A percentile compares a stretch with the other conserved stretches of the same genome.
phyloP scores from a whole-genome alignment of 306 rosid species.

The Neltuma alba region DNA sequence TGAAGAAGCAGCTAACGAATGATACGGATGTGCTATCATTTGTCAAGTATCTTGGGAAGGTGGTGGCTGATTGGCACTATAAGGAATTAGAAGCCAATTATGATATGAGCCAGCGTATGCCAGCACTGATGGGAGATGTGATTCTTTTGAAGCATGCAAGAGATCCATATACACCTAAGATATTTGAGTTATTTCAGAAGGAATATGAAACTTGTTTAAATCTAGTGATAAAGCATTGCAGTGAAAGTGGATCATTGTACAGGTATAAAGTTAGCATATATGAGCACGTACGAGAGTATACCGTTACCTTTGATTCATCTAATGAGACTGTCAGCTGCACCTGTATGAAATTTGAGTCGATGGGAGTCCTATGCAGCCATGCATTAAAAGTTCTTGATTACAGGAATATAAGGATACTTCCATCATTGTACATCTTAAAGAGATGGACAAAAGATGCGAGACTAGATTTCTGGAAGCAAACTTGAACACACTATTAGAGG shows the following conservation, averaged over 20 bases:
- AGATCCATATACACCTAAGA: slow-evolving; percentile 54
- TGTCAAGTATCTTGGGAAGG: slow-evolving; percentile 54
- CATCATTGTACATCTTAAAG: slow-evolving; percentile 58
- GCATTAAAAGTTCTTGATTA: slow-evolving; percentile 65
- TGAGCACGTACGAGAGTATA: slow-evolving; percentile 54
- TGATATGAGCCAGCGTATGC: slow-evolving; percentile 48
- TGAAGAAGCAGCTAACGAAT: slow-evolving; percentile 50
- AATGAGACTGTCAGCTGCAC: slow-evolving; percentile 54
- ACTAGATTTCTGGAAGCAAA: slow-evolving; percentile 28
- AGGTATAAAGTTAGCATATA: slow-evolving; percentile 55
- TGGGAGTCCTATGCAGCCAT: slow-evolving; percentile 64
- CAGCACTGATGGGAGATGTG: slow-evolving; percentile 60
- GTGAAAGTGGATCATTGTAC: slow-evolving; percentile 44
- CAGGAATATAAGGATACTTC: slow-evolving; percentile 59
- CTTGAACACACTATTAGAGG: slow-evolving; percentile 12
- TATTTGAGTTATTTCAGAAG: slow-evolving; percentile 57
- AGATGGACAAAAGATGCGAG: slow-evolving; percentile 72
- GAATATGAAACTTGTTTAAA: slow-evolving; percentile 60
- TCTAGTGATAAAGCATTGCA: slow-evolving; percentile 47
- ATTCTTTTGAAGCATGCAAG: slow-evolving; percentile 57
- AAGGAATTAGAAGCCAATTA: slow-evolving; percentile 65
- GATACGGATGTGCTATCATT: slow-evolving; percentile 47
- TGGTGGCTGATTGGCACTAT: slow-evolving; percentile 57
- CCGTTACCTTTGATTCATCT: slow-evolving; percentile 50
- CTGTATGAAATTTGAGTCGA: slow-evolving; percentile 67